Evolutionary conservation across 768 basidiomycete species (phyloP).

Genomic region (Phanerodontia chrysosporium): DNA sequence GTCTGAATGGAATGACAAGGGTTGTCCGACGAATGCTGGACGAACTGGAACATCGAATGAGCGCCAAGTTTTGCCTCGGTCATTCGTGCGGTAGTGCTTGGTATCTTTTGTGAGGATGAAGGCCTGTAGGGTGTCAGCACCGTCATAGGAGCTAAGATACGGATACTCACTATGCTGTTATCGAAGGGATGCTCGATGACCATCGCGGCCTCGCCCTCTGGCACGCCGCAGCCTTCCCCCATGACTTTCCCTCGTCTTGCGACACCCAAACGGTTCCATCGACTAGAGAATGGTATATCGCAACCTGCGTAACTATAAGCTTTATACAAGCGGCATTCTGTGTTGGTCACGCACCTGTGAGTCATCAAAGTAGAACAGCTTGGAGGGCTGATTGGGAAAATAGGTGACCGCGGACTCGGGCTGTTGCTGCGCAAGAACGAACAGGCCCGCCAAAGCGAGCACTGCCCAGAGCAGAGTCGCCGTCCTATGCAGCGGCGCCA

Average conservation of each 20-base stretch:
- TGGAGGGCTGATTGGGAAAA: constrained; percentile 71
- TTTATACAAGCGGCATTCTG: too few relatives aligned
- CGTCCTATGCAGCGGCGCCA: constrained; percentile 21
- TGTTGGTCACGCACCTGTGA: too few relatives aligned
- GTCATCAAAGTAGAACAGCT: constrained; percentile 92
- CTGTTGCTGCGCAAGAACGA: constrained; percentile 28
- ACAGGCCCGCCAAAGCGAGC: background rate
- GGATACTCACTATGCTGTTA: constrained; percentile 57
- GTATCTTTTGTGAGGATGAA: constrained; percentile 76
- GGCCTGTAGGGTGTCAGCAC: constrained; percentile 47
- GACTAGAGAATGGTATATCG: constrained; percentile 77
- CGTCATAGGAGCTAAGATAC: background rate
- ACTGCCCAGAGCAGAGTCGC: constrained; percentile 18
- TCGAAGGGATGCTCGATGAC: constrained; percentile 87
- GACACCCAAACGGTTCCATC: constrained; percentile 74
- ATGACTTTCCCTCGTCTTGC: constrained; percentile 79
- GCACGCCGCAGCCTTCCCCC: constrained; percentile 45
- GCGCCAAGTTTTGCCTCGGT: constrained; percentile 87
- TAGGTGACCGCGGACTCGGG: constrained; percentile 46
- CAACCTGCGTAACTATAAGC: constrained; percentile 36
- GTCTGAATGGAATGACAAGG: constrained; percentile 87
- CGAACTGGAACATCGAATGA: constrained; percentile 63
- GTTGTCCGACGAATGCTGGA: constrained; percentile 54
- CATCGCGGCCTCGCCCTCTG: constrained; percentile 57
- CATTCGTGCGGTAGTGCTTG: constrained; percentile 83